phyloP scores from a whole-genome alignment of 2,329 filamentous ascomycete species.

The Pseudogymnoascus sp. region DNA sequence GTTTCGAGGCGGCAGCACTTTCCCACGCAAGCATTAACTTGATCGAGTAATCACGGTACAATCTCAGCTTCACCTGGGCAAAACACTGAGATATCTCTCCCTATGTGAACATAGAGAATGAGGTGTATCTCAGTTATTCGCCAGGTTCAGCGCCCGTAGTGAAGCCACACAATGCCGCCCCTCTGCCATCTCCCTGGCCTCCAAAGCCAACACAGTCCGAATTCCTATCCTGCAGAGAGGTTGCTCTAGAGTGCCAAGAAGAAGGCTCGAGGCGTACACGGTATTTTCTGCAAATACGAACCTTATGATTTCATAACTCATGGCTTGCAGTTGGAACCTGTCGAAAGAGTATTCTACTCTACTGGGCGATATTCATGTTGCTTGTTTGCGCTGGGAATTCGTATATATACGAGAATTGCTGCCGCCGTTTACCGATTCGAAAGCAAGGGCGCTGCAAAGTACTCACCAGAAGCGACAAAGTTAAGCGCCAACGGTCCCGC shows the following conservation, averaged over 20 bases:
- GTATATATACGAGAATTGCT: slow-evolving; percentile 35
- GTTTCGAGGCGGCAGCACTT: slow-evolving; percentile 79
- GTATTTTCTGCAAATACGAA: slow-evolving; percentile 28
- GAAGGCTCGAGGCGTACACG: slow-evolving; percentile 10
- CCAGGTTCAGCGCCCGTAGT: slow-evolving; percentile 75
- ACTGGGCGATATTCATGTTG: slow-evolving; percentile 15
- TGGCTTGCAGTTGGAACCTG: slow-evolving; percentile 14
- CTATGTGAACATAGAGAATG: slow-evolving; percentile 17
- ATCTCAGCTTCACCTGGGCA: slow-evolving; percentile 69
- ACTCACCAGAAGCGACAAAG: slow-evolving; percentile 90
- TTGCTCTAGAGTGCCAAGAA: slow-evolving; percentile 11
- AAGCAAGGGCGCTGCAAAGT: slow-evolving; percentile 24
- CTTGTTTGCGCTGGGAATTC: slow-evolving; percentile 1
- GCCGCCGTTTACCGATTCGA: slow-evolving; percentile 51
- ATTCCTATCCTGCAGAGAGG: not conserved
- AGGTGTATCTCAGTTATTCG: slow-evolving; percentile 44
- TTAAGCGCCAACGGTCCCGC: slow-evolving; percentile 75
- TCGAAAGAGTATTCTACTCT: slow-evolving; percentile 16
- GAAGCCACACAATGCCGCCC: slow-evolving; percentile 43
- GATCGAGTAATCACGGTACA: slow-evolving; percentile 93
- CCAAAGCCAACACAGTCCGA: slow-evolving; percentile 3
- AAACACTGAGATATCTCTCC: slow-evolving; percentile 17
- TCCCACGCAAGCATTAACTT: slow-evolving; percentile 99
- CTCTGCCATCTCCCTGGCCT: not conserved
- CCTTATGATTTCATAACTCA: slow-evolving; percentile 27